phyloP scores from a whole-genome alignment of 768 basidiomycete genomes.

The Mycena filopes region DNA sequence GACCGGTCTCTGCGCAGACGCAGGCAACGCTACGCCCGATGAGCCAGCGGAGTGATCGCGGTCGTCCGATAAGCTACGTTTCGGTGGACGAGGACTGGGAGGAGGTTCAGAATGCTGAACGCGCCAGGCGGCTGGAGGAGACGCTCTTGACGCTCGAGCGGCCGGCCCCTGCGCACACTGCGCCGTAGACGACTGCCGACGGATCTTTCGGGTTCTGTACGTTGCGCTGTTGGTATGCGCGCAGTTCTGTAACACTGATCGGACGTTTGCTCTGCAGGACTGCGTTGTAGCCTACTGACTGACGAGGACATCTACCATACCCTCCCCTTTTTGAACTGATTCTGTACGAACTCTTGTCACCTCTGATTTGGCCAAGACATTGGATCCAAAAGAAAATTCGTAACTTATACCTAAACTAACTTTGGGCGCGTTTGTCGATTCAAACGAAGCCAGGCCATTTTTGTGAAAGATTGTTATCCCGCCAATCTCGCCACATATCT shows the following conservation, averaged over 20 bases:
- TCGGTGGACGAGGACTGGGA: constrained; percentile 70
- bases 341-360: constrained; percentile 17
- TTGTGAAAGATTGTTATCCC: too few species aligned
- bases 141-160: constrained; percentile 61
- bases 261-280: neutral
- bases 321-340: constrained; percentile 2
- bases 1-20: constrained; percentile 52
- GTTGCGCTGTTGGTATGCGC: too few species aligned
- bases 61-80: constrained; percentile 63
- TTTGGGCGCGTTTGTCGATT: too few species aligned
- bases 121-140: constrained; percentile 64
- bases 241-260: neutral
- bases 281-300: constrained; percentile 15
- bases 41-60: constrained; percentile 38
- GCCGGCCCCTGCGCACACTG: constrained; percentile 24
- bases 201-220: neutral
- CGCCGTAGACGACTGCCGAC: neutral
- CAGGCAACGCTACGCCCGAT: constrained; percentile 36
- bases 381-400: neutral
- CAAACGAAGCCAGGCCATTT: too few species aligned
- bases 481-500: too few species aligned
- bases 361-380: neutral
- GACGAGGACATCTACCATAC: constrained; percentile 6
- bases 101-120: constrained; percentile 60
- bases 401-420: too few species aligned